phyloP scores from a whole-genome alignment of 495 filamentous ascomycete genomes.

The Hypoxylon cercidicola region DNA sequence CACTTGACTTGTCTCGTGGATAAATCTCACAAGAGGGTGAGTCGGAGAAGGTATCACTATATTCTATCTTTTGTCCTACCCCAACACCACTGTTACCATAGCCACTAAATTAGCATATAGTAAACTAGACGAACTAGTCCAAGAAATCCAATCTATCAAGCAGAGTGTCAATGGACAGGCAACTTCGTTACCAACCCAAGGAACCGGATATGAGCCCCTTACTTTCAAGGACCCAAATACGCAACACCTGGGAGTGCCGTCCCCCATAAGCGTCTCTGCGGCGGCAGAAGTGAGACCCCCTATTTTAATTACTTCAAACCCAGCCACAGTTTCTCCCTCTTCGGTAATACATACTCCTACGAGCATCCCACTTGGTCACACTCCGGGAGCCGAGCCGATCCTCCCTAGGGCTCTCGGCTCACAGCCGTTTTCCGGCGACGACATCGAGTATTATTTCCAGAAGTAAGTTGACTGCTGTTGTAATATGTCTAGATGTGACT shows the following conservation, averaged over 20 bases:
- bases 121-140: constrained; percentile 57
- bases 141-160: constrained; percentile 58
- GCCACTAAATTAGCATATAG: constrained; percentile 34
- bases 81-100: not conserved
- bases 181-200: constrained; percentile 20
- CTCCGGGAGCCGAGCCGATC: constrained; percentile 23
- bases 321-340: constrained; percentile 24
- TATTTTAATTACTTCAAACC: constrained; percentile 9
- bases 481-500: not conserved
- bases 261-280: constrained; percentile 34
- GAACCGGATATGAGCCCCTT: constrained; percentile 12
- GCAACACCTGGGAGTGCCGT: constrained; percentile 37
- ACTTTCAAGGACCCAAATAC: constrained; percentile 33
- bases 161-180: constrained; percentile 49
- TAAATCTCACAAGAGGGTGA: constrained; percentile 57
- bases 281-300: constrained; percentile 24
- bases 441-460: constrained; percentile 59
- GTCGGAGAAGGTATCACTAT: constrained; percentile 49
- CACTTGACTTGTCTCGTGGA: constrained; percentile 57
- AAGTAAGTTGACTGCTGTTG: constrained; percentile 42
- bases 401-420: constrained; percentile 54
- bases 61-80: constrained; percentile 1
- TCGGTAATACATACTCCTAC: constrained; percentile 38
- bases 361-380: constrained; percentile 18
- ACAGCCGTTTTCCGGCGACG: constrained; percentile 58